Conservation (phyloP, 202 grass and related monocot species). For the Zizania palustris region DNA sequence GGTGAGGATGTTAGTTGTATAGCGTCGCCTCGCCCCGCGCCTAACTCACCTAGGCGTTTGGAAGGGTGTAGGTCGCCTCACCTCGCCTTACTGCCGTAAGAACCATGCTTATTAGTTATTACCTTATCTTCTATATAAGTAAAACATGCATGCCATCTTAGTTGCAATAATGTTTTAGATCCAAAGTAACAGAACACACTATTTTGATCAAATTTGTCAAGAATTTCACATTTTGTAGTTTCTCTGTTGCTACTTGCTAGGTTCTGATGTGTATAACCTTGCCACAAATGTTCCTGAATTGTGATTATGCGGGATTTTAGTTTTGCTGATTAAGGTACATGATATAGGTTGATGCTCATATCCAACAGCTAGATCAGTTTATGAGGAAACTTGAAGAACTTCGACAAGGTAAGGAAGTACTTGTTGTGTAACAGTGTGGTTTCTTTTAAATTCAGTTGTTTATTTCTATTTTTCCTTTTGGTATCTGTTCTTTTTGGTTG, state of each 20-base stretch:
- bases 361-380: conserved; percentile 92
- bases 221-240: conserved; percentile 32
- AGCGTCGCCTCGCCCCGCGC: too few species aligned
- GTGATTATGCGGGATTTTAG: conserved; percentile 30
- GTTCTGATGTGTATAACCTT: conserved; percentile 34
- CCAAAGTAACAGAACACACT: not conserved
- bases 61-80: too few species aligned
- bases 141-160: conserved; percentile 12
- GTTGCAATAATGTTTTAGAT: not conserved
- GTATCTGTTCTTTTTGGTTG: not conserved
- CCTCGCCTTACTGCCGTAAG: too few species aligned
- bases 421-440: not conserved
- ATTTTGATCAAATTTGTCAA: conserved; percentile 34
- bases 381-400: conserved; percentile 92
- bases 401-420: conserved; percentile 52
- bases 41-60: too few species aligned
- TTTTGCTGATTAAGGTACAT: conserved; percentile 48
- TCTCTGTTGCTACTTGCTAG: conserved; percentile 41
- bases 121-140: not conserved
- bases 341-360: conserved; percentile 90
- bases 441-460: conserved; percentile 5
- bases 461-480: not conserved
- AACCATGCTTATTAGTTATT: too few species aligned
- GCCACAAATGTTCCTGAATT: conserved; percentile 33
- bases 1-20: too few species aligned